Evolutionary conservation across 306 rosid species (phyloP).

Genomic region (Casuarina glauca): DNA sequence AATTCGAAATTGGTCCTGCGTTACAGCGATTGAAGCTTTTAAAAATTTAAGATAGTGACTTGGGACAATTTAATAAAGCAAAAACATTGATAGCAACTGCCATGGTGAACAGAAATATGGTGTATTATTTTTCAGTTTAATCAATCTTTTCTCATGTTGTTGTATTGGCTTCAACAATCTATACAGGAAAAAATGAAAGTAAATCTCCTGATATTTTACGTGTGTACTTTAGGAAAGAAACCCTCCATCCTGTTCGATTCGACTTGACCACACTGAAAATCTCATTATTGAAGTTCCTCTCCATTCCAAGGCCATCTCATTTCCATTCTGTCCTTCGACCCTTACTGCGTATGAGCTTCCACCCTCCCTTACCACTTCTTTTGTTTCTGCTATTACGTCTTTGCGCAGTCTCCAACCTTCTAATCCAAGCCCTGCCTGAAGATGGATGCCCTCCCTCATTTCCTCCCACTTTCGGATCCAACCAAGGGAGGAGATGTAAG

Average conservation of each 20-base stretch:
- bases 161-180: neutral
- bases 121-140: neutral
- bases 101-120: neutral
- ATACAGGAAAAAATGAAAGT: neutral
- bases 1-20: too few species aligned
- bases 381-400: slow-evolving; percentile 42
- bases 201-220: too few species aligned
- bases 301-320: slow-evolving; percentile 57
- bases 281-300: slow-evolving; percentile 46
- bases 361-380: slow-evolving; percentile 42
- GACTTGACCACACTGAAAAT: slow-evolving; percentile 57
- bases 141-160: neutral
- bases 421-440: slow-evolving; percentile 26
- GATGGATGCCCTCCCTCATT: slow-evolving; percentile 17
- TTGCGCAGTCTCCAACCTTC: slow-evolving; percentile 44
- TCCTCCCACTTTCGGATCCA: slow-evolving; percentile 56
- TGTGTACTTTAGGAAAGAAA: too few species aligned
- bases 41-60: too few species aligned
- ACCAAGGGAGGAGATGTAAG: slow-evolving; percentile 40
- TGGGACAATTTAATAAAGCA: neutral
- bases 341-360: slow-evolving; percentile 38
- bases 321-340: slow-evolving; percentile 40
- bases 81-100: neutral
- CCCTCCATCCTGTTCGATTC: neutral
- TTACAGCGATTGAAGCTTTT: too few species aligned